A percentile compares a stretch with the other conserved stretches of the same genome.
phyloP scores from a whole-genome alignment of 1,139 yeast genomes.

The Geotrichum citri-aurantii region DNA sequence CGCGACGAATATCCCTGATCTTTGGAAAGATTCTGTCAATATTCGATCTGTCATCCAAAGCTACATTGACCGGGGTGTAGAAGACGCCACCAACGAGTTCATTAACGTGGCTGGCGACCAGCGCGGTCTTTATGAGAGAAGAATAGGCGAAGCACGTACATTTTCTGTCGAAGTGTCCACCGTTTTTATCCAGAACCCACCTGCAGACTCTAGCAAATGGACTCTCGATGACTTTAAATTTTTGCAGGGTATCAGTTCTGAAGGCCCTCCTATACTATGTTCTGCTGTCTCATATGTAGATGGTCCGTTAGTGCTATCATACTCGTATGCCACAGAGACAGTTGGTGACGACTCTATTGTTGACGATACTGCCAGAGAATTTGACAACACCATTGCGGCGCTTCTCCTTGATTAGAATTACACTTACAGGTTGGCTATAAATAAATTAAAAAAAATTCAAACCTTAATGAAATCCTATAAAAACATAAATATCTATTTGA shows the following conservation, averaged over 20 bases:
- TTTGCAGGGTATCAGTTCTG: slow-evolving; percentile 12
- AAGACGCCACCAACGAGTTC: background rate
- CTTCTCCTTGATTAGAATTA: background rate
- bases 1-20: background rate
- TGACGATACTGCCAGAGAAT: background rate
- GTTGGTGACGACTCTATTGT: slow-evolving; percentile 7
- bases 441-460: background rate
- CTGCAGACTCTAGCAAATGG: background rate
- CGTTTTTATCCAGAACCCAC: background rate
- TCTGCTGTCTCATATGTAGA: slow-evolving; percentile 6
- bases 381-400: background rate
- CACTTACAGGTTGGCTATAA: background rate
- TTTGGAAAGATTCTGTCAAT: background rate
- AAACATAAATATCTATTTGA: background rate
- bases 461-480: background rate
- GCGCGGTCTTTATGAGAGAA: background rate
- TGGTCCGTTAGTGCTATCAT: slow-evolving; percentile 8
- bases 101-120: slow-evolving; percentile 2
- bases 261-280: slow-evolving; percentile 10
- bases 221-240: slow-evolving; percentile 2
- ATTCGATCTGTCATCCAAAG: background rate
- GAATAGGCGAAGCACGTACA: slow-evolving; percentile 7
- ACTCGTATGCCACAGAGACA: slow-evolving; percentile 9
- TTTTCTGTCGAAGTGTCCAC: slow-evolving; percentile 10
- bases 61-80: background rate